Percentiles rank a stretch among this genome's conserved stretches.
Conservation (phyloP, 192 early-diverging fungal genomes). For the Umbelopsis sp. region DNA sequence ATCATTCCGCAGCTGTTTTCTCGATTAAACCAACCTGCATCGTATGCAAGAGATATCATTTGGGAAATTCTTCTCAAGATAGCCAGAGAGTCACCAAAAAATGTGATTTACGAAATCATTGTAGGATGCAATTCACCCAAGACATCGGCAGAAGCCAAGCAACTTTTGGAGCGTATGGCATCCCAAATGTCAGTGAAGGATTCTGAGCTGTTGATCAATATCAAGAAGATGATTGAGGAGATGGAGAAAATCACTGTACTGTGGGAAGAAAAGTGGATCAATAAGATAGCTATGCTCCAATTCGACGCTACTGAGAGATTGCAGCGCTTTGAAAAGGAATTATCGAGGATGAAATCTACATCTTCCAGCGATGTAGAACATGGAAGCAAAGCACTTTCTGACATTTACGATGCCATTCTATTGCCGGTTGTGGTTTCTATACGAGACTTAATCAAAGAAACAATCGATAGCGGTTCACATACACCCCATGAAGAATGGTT, state of each 20-base stretch:
- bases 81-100: slow-evolving; percentile 58
- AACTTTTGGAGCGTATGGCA: slow-evolving; percentile 40
- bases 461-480: slow-evolving; percentile 30
- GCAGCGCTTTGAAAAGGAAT: slow-evolving; percentile 57
- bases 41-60: slow-evolving; percentile 53
- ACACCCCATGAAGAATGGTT: slow-evolving; percentile 77
- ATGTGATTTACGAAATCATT: slow-evolving; percentile 67
- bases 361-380: slow-evolving; percentile 38
- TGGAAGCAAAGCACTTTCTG: slow-evolving; percentile 44
- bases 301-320: slow-evolving; percentile 57
- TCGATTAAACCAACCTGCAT: slow-evolving; percentile 64
- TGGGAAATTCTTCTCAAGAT: slow-evolving; percentile 62
- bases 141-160: slow-evolving; percentile 38
- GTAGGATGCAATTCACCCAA: slow-evolving; percentile 54
- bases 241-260: slow-evolving; percentile 73
- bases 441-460: slow-evolving; percentile 53
- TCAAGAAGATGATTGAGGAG: slow-evolving; percentile 58
- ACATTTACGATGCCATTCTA: slow-evolving; percentile 57
- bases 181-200: slow-evolving; percentile 40
- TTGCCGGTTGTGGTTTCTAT: slow-evolving; percentile 58
- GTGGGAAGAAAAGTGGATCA: slow-evolving; percentile 83
- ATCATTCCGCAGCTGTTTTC: slow-evolving; percentile 80
- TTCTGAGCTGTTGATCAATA: slow-evolving; percentile 51
- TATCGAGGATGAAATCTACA: slow-evolving; percentile 50
- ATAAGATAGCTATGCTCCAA: slow-evolving; percentile 62